Evolutionary conservation across 768 basidiomycete genomes (phyloP).

Genomic region (Serendipita sp.): DNA sequence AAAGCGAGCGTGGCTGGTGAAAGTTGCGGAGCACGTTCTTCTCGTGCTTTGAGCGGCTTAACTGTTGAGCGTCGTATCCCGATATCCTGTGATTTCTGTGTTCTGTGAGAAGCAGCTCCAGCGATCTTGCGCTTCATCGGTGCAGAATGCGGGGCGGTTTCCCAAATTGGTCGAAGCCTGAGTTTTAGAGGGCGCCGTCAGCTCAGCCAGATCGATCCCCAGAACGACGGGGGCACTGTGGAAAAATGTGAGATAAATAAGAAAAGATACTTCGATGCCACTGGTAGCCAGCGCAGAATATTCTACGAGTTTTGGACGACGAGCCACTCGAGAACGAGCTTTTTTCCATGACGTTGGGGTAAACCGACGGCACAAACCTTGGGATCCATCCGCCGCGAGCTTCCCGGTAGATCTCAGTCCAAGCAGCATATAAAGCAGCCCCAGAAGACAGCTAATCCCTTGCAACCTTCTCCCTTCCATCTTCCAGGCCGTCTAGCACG

Average conservation of each 20-base stretch:
- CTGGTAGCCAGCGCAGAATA: neutral
- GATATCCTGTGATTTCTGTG: conserved; percentile 1
- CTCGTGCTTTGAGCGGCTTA: neutral
- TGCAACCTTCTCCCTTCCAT: neutral
- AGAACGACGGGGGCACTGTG: neutral
- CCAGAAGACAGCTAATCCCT: neutral
- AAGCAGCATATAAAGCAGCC: neutral
- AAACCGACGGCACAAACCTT: neutral
- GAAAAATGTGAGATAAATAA: neutral
- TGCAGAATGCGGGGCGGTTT: neutral
- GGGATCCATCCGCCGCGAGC: neutral
- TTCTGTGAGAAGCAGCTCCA: neutral
- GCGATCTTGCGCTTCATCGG: neutral
- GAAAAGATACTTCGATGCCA: neutral
- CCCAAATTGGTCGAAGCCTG: neutral
- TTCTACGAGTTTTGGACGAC: neutral
- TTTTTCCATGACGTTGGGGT: conserved; percentile 2
- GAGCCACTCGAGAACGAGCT: neutral
- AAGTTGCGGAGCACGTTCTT: neutral
- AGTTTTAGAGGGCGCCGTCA: neutral
- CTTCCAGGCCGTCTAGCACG: neutral
- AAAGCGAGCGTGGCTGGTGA: neutral
- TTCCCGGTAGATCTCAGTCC: neutral
- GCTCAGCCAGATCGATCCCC: neutral
- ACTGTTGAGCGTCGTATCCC: neutral